Evolutionary conservation across 345 rosid species (phyloP).

Genomic region (Bruguiera parviflora): DNA sequence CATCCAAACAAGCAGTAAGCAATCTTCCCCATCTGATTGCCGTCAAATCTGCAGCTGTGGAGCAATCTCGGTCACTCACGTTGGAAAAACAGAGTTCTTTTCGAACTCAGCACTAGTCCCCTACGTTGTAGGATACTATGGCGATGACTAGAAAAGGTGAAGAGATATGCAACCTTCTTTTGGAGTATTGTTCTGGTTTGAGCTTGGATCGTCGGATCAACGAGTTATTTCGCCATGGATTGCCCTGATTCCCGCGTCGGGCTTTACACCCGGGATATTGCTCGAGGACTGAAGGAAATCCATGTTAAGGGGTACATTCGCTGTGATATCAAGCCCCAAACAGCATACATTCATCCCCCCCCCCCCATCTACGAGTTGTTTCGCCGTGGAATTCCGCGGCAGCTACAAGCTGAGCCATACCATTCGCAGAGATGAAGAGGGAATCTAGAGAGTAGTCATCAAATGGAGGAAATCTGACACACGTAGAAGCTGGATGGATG

Average conservation of each 20-base stretch:
- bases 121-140: constrained; percentile 1
- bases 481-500: constrained; percentile 23
- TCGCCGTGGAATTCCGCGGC: too few relatives aligned
- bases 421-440: constrained; percentile 75
- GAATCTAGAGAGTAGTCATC: constrained; percentile 60
- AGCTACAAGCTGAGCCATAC: constrained; percentile 28
- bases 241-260: constrained; percentile 1
- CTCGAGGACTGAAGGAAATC: background rate
- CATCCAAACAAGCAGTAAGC: too few relatives aligned
- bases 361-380: too few relatives aligned
- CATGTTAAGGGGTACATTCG: background rate
- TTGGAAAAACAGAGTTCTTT: background rate
- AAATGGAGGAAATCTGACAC: constrained; percentile 48
- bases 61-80: background rate
- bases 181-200: constrained; percentile 2
- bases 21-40: too few relatives aligned
- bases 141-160: background rate
- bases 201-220: background rate
- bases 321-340: constrained; percentile 14
- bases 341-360: background rate
- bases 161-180: background rate
- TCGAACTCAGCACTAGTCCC: background rate
- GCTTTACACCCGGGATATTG: background rate
- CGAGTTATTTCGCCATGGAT: background rate
- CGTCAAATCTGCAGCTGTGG: constrained; percentile 1